A percentile compares a stretch with the other conserved stretches of the same genome.
Evolutionary conservation across 2,329 filamentous ascomycete species (phyloP).

Genomic region (Fusarium ambrosium): DNA sequence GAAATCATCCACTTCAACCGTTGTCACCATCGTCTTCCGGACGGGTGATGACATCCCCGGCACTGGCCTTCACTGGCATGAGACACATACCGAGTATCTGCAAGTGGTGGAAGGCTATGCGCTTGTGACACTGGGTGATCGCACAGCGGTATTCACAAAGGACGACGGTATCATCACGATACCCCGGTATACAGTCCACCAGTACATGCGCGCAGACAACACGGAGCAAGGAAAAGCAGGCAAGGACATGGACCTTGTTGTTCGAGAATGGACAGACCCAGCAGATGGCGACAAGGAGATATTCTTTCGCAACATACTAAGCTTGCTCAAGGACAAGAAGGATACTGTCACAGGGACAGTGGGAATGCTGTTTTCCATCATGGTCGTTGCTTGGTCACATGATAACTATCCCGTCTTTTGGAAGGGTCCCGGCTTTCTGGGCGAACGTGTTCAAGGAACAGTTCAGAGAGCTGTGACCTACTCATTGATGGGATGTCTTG

Average conservation of each 20-base stretch:
- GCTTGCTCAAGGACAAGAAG: constrained; percentile 37
- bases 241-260: constrained; percentile 25
- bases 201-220: constrained; percentile 39
- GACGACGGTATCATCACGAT: constrained; percentile 39
- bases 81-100: constrained; percentile 35
- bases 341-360: constrained; percentile 16
- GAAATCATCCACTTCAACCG: background rate
- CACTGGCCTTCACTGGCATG: constrained; percentile 39
- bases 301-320: constrained; percentile 41
- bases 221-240: constrained; percentile 23
- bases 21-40: constrained; percentile 23
- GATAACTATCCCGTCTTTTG: constrained; percentile 43
- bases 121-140: constrained; percentile 36
- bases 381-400: constrained; percentile 35
- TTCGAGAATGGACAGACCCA: constrained; percentile 44
- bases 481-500: constrained; percentile 15
- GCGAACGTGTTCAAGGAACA: constrained; percentile 4
- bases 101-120: constrained; percentile 38
- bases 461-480: constrained; percentile 24
- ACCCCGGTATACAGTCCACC: constrained; percentile 35
- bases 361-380: constrained; percentile 30
- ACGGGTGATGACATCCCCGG: constrained; percentile 16
- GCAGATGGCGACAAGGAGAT: constrained; percentile 39
- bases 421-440: constrained; percentile 32
- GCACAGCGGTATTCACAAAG: constrained; percentile 32